These are phyloP conservation scores for Chlamydomonas schloesseri DNA, from an alignment of 139 green algal species.

Conservation along the genomic window DNA sequence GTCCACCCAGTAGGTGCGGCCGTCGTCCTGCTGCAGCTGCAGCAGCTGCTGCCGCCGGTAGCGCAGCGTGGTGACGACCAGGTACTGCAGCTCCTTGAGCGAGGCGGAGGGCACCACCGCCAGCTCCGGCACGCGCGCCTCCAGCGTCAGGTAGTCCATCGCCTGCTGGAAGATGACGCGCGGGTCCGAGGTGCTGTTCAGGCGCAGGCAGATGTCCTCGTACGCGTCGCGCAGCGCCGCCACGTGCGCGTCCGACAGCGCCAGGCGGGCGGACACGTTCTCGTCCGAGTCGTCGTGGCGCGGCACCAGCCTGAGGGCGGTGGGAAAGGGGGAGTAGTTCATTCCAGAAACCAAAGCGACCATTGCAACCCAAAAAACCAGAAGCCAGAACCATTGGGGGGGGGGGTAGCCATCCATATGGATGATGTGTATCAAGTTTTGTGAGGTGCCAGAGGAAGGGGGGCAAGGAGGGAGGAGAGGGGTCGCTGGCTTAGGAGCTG, in stretches of 20 bases:
- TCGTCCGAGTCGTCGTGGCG: conserved; percentile 79
- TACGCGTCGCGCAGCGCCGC: conserved; percentile 60
- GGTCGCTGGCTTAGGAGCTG: too few species aligned
- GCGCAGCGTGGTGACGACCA: conserved; percentile 58
- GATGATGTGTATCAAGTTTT: too few species aligned
- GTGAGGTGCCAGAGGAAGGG: too few species aligned
- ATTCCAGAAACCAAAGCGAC: too few species aligned
- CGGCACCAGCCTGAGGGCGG: conserved; percentile 35
- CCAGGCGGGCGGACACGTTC: conserved; percentile 72
- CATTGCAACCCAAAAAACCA: too few species aligned
- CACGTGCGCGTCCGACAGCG: conserved; percentile 66
- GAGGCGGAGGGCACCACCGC: conserved; percentile 46
- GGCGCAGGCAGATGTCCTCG: conserved; percentile 56
- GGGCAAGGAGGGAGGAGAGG: too few species aligned
- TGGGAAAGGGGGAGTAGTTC: neutral
- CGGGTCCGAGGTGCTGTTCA: conserved; percentile 35
- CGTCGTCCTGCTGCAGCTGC: conserved; percentile 68
- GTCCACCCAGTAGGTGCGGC: conserved; percentile 71
- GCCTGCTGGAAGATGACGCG: conserved; percentile 42
- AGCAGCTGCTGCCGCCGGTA: conserved; percentile 70
- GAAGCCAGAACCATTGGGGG: neutral
- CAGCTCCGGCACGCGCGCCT: conserved; percentile 46
- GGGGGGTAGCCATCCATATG: too few species aligned
- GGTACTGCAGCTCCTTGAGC: conserved; percentile 65
- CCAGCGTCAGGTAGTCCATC: conserved; percentile 47